Conservation (phyloP, 192 early-diverging fungal species). For the Backusella psychrophila region DNA sequence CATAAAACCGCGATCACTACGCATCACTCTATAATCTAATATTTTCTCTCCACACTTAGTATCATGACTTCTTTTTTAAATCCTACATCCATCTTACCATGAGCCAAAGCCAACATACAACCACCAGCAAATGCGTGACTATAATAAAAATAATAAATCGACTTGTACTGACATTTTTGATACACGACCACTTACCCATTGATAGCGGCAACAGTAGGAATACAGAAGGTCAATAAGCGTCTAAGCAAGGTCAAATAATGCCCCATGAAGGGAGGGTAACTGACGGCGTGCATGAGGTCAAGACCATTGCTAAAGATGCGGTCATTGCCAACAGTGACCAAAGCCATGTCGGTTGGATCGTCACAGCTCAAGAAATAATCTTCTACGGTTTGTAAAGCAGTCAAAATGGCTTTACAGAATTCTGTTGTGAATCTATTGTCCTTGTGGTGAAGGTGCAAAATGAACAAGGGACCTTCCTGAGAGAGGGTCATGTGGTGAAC, state of each 20-base stretch:
- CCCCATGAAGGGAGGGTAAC: constrained; percentile 45
- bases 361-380: constrained; percentile 37
- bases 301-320: constrained; percentile 78
- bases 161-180: neutral
- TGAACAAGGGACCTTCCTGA: constrained; percentile 53
- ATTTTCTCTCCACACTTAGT: neutral
- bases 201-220: constrained; percentile 73
- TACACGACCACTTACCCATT: constrained; percentile 47
- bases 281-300: constrained; percentile 44
- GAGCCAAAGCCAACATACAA: constrained; percentile 55
- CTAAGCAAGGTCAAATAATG: constrained; percentile 57
- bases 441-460: constrained; percentile 61
- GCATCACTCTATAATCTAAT: constrained; percentile 72
- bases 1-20: constrained; percentile 69
- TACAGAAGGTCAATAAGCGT: constrained; percentile 59
- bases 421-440: constrained; percentile 67
- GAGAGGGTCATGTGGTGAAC: constrained; percentile 22
- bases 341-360: constrained; percentile 46
- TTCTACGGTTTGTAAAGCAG: constrained; percentile 60
- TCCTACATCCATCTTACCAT: constrained; percentile 36
- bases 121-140: constrained; percentile 81
- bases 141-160: neutral
- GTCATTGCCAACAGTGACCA: constrained; percentile 60
- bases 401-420: constrained; percentile 53
- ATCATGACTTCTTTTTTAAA: neutral